Conservation (phyloP, 257 asterid genomes). For the Nicotiana attenuata region DNA sequence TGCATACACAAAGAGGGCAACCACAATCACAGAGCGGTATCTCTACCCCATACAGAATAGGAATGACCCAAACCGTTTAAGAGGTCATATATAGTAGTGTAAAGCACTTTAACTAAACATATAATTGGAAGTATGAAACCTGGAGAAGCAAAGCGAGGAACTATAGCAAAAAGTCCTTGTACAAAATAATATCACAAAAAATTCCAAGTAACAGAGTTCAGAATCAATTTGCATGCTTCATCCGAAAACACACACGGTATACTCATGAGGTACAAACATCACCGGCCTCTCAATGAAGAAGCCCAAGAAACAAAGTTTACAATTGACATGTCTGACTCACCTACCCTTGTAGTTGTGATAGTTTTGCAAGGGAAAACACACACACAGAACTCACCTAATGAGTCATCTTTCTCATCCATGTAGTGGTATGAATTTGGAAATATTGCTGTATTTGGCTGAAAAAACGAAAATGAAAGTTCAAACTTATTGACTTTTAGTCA, state of each 20-base stretch:
- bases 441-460: slow-evolving; percentile 67
- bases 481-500: slow-evolving; percentile 49
- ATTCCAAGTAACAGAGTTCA: background rate
- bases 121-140: background rate
- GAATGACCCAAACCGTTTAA: background rate
- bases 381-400: slow-evolving; percentile 52
- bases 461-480: slow-evolving; percentile 7
- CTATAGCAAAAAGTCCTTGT: background rate
- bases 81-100: background rate
- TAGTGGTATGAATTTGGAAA: slow-evolving; percentile 56
- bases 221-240: background rate
- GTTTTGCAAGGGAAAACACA: background rate
- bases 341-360: background rate
- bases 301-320: background rate
- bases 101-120: background rate
- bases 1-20: background rate
- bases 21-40: background rate
- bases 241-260: background rate
- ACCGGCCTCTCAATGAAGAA: background rate
- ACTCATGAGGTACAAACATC: background rate
- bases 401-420: slow-evolving; percentile 42
- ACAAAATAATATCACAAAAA: background rate
- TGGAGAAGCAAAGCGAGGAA: background rate
- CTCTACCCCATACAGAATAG: background rate
- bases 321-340: background rate